These are phyloP conservation scores for Casaregolazyma suthepensis DNA, from an alignment of 1,139 yeast genomes.

Conservation along the genomic window DNA sequence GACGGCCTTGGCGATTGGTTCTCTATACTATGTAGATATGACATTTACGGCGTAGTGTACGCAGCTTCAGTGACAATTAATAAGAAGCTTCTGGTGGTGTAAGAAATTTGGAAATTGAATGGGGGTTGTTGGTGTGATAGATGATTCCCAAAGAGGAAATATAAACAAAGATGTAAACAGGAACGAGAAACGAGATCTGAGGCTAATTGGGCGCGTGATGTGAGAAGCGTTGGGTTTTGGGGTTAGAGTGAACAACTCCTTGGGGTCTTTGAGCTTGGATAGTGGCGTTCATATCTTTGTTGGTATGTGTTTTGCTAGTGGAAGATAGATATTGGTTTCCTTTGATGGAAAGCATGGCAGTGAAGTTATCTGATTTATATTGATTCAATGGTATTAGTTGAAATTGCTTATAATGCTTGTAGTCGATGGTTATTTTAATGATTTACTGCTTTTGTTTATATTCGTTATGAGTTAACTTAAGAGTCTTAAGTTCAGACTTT, in stretches of 20 bases:
- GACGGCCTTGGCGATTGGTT: conserved; percentile 7
- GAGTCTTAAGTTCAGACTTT: no score
- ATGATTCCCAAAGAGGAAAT: neutral
- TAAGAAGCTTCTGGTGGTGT: neutral
- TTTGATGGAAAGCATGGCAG: neutral
- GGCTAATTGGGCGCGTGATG: neutral
- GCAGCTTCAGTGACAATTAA: neutral
- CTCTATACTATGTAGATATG: conserved; percentile 4
- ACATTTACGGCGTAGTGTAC: neutral
- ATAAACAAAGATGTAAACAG: neutral
- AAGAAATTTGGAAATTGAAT: neutral
- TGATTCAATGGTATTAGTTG: neutral
- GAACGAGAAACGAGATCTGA: neutral
- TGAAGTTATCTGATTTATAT: neutral
- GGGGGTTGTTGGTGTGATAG: conserved; percentile 1
- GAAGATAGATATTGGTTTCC: neutral
- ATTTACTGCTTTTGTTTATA: no score
- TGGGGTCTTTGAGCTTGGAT: no score
- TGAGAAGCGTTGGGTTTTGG: neutral
- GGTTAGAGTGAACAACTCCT: neutral
- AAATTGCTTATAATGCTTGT: no score
- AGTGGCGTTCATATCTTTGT: no score
- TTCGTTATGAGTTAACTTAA: no score
- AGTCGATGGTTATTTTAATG: no score
- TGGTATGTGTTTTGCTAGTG: no score